phyloP scores from a whole-genome alignment of 768 basidiomycete species.

The Pisolithus microcarpus region DNA sequence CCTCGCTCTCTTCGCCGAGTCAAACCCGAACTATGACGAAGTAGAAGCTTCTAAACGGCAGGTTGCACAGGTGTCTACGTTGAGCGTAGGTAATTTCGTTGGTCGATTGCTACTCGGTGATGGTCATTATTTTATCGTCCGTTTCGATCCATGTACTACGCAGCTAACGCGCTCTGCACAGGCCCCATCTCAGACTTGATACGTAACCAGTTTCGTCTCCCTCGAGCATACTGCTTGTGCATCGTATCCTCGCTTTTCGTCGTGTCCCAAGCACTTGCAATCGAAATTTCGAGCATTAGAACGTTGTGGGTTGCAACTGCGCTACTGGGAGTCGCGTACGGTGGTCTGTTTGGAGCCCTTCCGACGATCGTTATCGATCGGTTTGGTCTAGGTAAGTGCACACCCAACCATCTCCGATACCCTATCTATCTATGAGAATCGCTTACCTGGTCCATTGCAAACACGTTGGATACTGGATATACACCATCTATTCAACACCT shows the following conservation, averaged over 20 bases:
- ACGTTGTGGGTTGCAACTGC: slow-evolving; percentile 52
- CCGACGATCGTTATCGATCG: slow-evolving; percentile 80
- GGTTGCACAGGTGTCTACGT: slow-evolving; percentile 73
- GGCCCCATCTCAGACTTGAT: slow-evolving; percentile 65
- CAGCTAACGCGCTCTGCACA: slow-evolving; percentile 15
- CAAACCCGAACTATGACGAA: slow-evolving; percentile 58
- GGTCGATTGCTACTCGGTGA: slow-evolving; percentile 54
- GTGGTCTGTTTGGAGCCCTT: slow-evolving; percentile 62
- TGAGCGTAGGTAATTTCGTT: slow-evolving; percentile 74
- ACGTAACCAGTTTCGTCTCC: slow-evolving; percentile 49
- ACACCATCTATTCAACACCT: neutral
- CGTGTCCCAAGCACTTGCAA: slow-evolving; percentile 59
- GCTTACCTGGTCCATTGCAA: neutral
- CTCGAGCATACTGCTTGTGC: slow-evolving; percentile 64
- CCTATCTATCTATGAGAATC: too few relatives aligned
- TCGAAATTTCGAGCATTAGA: slow-evolving; percentile 47
- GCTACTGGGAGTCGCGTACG: slow-evolving; percentile 47
- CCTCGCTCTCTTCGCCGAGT: slow-evolving; percentile 57
- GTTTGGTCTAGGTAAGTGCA: slow-evolving; percentile 74
- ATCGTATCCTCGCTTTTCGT: slow-evolving; percentile 64
- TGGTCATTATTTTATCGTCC: too few relatives aligned
- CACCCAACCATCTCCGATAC: too few relatives aligned
- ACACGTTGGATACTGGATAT: neutral
- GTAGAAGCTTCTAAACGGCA: slow-evolving; percentile 67
- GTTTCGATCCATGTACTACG: neutral